Base-by-base conservation (phyloP, 768 basidiomycete species). In the Kwoniella mangroviensis region DNA sequence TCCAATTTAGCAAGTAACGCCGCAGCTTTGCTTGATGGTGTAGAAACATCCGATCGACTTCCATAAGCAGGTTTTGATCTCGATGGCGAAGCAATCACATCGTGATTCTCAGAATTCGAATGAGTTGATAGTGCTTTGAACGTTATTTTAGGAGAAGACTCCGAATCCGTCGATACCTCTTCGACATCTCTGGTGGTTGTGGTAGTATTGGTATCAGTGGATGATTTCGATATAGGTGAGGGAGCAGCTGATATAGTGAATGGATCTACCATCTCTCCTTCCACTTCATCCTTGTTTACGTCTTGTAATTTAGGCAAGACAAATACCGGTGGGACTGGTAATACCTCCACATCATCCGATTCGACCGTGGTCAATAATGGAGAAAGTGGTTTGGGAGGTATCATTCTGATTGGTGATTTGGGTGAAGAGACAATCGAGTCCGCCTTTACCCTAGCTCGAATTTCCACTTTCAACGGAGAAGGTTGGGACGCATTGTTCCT, bases 1-100 rank as follows among this genome's bases (percentile, higher is more conserved):
- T 69, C 68, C 21, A 69, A 49, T 42, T 69, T 69, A 54, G 68
- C 68, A n/a, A 69, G 22, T 53, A 69, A 59, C 53, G 49, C 57
- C n/a, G 63, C 53, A 12, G 68, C 68, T 55, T 63, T 69, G 22
- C 51, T 55, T 11, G 22, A 55, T 4, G 68, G 68, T 5, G 68
- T 69, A 6, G 68, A 69, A 6, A 69, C 68, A 21, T 69, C 68
- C 40, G 62, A 63, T 59, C 68, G n/a, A 60, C 26, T 60, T 21
- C 58, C 58, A 60, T 42, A 26, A n/a, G 58, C 58, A 41, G 26
- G 17, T 17, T 34, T 57, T 2, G 45, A 49, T 49, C 19, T 49
- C 45, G 45, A 49, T 15, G 45, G 45, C 19, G 45, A 49, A 49
- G 45, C 12, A 19, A 19, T 49, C 19, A 49, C 19, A 49, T 49